Percentiles rank a stretch among this genome's conserved stretches.
Conservation (phyloP, 179 eudicot species). For the Silene vulgaris region DNA sequence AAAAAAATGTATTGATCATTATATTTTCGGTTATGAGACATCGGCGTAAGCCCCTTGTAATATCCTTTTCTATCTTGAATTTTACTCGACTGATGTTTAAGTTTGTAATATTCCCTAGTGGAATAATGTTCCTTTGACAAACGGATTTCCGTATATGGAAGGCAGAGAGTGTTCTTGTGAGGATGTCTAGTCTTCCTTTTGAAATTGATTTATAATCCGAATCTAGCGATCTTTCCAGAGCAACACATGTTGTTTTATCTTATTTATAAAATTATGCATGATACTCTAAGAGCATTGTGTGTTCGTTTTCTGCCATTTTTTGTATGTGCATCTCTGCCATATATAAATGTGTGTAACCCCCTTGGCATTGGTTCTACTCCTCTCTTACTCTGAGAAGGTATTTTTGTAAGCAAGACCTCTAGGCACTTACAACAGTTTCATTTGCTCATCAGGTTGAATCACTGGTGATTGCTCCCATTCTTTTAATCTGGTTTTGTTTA, state of each 20-base stretch:
- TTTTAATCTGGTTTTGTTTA: conserved; percentile 12
- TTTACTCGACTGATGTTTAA: background rate
- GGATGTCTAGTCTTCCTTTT: background rate
- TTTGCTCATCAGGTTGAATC: conserved; percentile 6
- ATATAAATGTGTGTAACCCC: background rate
- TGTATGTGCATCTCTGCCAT: background rate
- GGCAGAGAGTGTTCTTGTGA: background rate
- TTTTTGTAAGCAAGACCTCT: background rate
- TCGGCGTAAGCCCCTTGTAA: background rate
- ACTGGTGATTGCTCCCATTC: conserved; percentile 1
- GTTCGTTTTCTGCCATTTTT: background rate
- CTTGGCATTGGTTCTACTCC: background rate
- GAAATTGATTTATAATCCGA: background rate
- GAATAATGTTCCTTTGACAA: background rate
- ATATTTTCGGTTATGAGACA: too few relatives aligned
- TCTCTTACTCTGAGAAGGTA: background rate
- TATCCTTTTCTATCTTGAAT: too few relatives aligned
- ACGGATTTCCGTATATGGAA: background rate
- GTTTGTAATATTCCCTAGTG: background rate
- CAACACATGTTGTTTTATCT: background rate
- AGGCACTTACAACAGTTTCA: background rate
- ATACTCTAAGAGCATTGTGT: background rate
- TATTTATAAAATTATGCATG: background rate
- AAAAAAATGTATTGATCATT: too few relatives aligned
- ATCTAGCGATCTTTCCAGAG: background rate